These are phyloP conservation scores for Saccharomycopsis fodiens DNA, from an alignment of 805 yeast genomes.

Conservation along the genomic window DNA sequence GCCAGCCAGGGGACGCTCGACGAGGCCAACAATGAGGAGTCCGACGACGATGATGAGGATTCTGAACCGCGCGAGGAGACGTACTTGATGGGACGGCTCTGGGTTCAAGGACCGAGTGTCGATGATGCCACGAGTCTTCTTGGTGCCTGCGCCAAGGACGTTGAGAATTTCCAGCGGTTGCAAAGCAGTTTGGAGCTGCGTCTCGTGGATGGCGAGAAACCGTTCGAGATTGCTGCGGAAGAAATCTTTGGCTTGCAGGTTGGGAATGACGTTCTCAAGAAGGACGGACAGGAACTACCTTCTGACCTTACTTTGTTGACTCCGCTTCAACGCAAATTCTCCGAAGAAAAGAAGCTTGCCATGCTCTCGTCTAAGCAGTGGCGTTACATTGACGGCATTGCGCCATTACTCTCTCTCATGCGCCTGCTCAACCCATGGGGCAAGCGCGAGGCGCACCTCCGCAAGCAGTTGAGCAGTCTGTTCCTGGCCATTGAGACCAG, in stretches of 20 bases:
- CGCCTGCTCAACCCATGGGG: slow-evolving; percentile 76
- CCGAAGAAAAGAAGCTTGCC: slow-evolving; percentile 60
- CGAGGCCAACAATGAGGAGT: slow-evolving; percentile 33
- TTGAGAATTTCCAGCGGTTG: slow-evolving; percentile 13
- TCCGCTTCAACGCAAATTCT: slow-evolving; percentile 45
- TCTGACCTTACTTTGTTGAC: neutral
- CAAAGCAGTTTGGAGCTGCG: slow-evolving; percentile 22
- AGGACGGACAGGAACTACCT: neutral
- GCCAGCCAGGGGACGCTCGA: slow-evolving; percentile 25
- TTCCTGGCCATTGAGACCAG: slow-evolving; percentile 47
- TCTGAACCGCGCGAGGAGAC: slow-evolving; percentile 44
- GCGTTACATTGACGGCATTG: slow-evolving; percentile 59
- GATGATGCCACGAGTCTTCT: slow-evolving; percentile 27
- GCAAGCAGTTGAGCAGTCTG: slow-evolving; percentile 50
- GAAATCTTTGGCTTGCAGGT: slow-evolving; percentile 29
- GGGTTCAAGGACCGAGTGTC: slow-evolving; percentile 85
- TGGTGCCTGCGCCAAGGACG: slow-evolving; percentile 9
- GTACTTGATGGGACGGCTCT: slow-evolving; percentile 73
- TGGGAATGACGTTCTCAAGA: slow-evolving; percentile 8
- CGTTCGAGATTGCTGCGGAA: slow-evolving; percentile 25
- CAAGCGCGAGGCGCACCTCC: slow-evolving; percentile 54
- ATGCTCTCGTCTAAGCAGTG: slow-evolving; percentile 49
- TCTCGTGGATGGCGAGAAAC: neutral
- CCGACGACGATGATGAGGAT: slow-evolving; percentile 35
- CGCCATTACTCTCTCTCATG: slow-evolving; percentile 48